These are phyloP conservation scores for Kappamyces sp. DNA, from an alignment of 192 early-diverging fungal species.

Conservation along the genomic window DNA sequence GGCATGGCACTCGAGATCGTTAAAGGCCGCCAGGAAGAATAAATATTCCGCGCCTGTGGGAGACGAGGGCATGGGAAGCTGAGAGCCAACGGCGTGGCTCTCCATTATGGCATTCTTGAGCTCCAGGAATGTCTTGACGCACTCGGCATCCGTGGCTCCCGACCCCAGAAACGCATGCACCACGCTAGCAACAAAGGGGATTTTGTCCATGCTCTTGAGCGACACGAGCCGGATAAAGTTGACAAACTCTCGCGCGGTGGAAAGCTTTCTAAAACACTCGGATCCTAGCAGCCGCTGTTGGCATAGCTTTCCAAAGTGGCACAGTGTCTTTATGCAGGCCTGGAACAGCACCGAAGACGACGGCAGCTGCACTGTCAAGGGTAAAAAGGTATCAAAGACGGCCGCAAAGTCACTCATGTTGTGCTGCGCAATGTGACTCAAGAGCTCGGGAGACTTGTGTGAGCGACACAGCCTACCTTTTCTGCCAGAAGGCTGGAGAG, in stretches of 20 bases:
- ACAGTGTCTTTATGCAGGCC: background rate
- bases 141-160: slow-evolving; percentile 24
- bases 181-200: slow-evolving; percentile 26
- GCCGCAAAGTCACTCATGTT: slow-evolving; percentile 19
- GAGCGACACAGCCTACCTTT: too few relatives aligned
- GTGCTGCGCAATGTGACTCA: background rate
- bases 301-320: slow-evolving; percentile 21
- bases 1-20: background rate
- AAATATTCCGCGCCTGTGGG: slow-evolving; percentile 1
- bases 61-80: background rate
- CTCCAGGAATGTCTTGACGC: slow-evolving; percentile 21
- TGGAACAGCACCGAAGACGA: background rate
- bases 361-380: slow-evolving; percentile 13
- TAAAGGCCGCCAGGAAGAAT: slow-evolving; percentile 10
- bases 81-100: background rate
- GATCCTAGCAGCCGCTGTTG: slow-evolving; percentile 13
- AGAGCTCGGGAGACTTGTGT: background rate
- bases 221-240: slow-evolving; percentile 19
- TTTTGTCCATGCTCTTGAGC: slow-evolving; percentile 16
- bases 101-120: slow-evolving; percentile 21
- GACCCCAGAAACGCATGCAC: slow-evolving; percentile 26
- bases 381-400: slow-evolving; percentile 31
- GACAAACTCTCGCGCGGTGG: slow-evolving; percentile 22
- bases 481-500: too few relatives aligned
- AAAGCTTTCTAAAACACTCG: slow-evolving; percentile 24